phyloP scores from a whole-genome alignment of 768 basidiomycete genomes.

The Neoboletus subvelutipes region DNA sequence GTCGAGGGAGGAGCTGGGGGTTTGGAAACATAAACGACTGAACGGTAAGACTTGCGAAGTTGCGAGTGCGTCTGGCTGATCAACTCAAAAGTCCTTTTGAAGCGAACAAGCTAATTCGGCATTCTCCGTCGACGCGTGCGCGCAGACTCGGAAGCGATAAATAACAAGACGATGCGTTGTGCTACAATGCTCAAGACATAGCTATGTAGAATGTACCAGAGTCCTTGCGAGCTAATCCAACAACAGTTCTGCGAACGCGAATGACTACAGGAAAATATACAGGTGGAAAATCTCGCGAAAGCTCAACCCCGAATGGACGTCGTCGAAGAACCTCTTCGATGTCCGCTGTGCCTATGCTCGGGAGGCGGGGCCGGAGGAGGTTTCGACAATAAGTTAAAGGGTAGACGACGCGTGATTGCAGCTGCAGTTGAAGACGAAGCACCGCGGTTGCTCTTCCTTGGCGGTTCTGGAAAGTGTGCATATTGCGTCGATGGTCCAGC shows the following conservation, averaged over 20 bases:
- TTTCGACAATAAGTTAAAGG: slow-evolving; percentile 69
- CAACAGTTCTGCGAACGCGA: slow-evolving; percentile 18
- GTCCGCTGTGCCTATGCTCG: slow-evolving; percentile 30
- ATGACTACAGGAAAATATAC: slow-evolving; percentile 13
- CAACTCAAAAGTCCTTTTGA: slow-evolving; percentile 12
- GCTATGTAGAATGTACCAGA: slow-evolving; percentile 2
- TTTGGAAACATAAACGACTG: slow-evolving; percentile 14
- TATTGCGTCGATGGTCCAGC: slow-evolving; percentile 70
- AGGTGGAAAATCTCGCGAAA: background rate
- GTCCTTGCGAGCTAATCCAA: slow-evolving; percentile 29
- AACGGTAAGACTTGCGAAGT: background rate
- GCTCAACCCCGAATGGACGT: slow-evolving; percentile 35
- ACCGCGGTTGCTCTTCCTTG: slow-evolving; percentile 42
- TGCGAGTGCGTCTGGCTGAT: background rate
- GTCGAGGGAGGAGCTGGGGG: background rate
- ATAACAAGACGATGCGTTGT: slow-evolving; percentile 2
- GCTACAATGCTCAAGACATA: slow-evolving; percentile 17
- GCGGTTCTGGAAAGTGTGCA: slow-evolving; percentile 71
- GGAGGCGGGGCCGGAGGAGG: slow-evolving; percentile 34
- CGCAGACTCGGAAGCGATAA: background rate
- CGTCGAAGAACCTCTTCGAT: slow-evolving; percentile 46
- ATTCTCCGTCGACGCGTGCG: slow-evolving; percentile 19
- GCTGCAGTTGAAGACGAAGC: slow-evolving; percentile 48
- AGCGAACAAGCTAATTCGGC: slow-evolving; percentile 20
- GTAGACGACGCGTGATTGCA: slow-evolving; percentile 54